Percentiles rank a stretch among this genome's conserved stretches.
These are phyloP conservation scores for Phytophthora sp. DNA, from an alignment of 352 stramenopile genomes.

Conservation along the genomic window DNA sequence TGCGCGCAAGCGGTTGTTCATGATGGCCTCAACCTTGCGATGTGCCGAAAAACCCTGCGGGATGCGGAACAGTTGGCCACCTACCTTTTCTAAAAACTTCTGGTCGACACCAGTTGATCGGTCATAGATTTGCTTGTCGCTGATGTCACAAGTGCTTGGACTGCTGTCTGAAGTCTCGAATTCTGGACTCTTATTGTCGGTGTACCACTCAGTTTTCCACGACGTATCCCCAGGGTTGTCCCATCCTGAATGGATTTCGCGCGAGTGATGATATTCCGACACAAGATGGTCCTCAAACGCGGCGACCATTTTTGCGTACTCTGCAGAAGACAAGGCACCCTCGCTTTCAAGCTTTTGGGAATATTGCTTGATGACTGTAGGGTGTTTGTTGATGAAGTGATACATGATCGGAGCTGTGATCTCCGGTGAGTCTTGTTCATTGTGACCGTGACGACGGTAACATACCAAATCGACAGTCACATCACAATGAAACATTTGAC, in stretches of 20 bases:
- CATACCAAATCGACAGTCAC: conserved; percentile 99
- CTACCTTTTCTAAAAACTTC: conserved; percentile 77
- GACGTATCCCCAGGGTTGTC: conserved; percentile 72
- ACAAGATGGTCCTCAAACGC: conserved; percentile 72
- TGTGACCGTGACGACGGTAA: conserved; percentile 99
- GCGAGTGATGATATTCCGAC: conserved; percentile 77
- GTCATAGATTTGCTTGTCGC: conserved; percentile 45
- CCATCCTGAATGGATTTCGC: conserved; percentile 74
- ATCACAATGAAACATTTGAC: conserved; percentile 94
- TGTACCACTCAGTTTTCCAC: conserved; percentile 73
- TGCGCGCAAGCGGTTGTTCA: conserved; percentile 83
- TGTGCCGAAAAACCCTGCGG: conserved; percentile 85
- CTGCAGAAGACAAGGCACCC: conserved; percentile 51
- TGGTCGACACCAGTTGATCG: conserved; percentile 74
- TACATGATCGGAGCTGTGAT: conserved; percentile 93
- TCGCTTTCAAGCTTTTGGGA: conserved; percentile 69
- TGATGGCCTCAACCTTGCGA: conserved; percentile 86
- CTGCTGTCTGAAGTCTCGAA: neutral
- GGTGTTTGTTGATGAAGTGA: conserved; percentile 88
- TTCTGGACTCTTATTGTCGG: conserved; percentile 32
- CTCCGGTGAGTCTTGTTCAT: conserved; percentile 94
- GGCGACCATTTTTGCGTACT: conserved; percentile 58
- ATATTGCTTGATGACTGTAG: conserved; percentile 82
- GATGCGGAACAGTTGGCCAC: conserved; percentile 78
- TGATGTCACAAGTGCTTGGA: conserved; percentile 23